These are phyloP conservation scores for Detonula confervacea DNA, from an alignment of 352 stramenopile species.

Conservation along the genomic window DNA sequence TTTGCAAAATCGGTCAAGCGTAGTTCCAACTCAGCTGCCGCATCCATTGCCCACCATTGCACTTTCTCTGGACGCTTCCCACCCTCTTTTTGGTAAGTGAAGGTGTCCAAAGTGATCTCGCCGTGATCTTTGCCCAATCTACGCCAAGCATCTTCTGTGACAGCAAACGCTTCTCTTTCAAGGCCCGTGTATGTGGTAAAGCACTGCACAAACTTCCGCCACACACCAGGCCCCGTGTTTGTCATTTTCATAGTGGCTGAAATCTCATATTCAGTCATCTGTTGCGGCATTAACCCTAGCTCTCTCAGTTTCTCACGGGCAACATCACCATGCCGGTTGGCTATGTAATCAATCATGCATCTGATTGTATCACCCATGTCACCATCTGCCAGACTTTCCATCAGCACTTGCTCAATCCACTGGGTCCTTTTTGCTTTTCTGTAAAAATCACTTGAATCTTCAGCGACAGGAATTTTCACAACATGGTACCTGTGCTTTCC, in stretches of 20 bases:
- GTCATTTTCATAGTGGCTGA: not conserved
- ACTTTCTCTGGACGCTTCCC: not conserved
- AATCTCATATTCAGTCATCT: not conserved
- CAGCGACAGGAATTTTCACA: not conserved
- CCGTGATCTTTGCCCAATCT: not conserved
- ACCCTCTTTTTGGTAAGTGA: not conserved
- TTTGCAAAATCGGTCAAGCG: not conserved
- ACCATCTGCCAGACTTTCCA: not conserved
- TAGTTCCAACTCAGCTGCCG: not conserved
- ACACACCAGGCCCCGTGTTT: not conserved
- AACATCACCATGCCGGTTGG: not conserved
- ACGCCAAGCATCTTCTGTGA: not conserved
- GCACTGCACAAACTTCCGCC: not conserved
- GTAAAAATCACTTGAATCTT: not conserved
- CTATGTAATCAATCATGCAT: not conserved
- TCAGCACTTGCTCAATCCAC: not conserved
- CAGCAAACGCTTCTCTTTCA: not conserved
- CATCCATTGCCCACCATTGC: not conserved
- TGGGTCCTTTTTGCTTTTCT: not conserved
- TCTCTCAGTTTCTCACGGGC: not conserved
- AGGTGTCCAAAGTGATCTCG: not conserved
- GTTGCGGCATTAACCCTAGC: not conserved
- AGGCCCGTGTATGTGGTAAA: not conserved
- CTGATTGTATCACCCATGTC: not conserved
- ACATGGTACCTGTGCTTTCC: no score